Evolutionary conservation across 2,329 filamentous ascomycete genomes (phyloP), one percentile per base, ranked within the genome.

Genomic region (Talaromyces sp.): DNA sequence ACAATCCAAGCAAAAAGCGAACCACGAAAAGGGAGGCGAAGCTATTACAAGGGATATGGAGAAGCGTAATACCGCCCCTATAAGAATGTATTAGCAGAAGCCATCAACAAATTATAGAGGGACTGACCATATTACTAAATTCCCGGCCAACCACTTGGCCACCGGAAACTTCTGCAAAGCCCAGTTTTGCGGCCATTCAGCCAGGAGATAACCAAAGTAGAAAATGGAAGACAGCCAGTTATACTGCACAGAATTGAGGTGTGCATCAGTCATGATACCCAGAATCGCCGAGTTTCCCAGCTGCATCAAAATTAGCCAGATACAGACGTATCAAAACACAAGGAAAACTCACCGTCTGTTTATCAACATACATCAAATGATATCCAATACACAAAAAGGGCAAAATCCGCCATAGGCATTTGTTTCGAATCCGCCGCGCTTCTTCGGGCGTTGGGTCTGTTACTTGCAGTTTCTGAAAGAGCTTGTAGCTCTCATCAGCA

Each of bases 1-100:
- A 78, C 17, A 81, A 74, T 3, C 83, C 83, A 0, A 85, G 75
- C 13, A 85, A 71, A 66, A 85, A 81, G 0, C 83, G 77, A 25
- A 79, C 73, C 0, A 77, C 72, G 44, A 84, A 71, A 0, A 85
- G 75, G 0, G 80, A 78, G 6, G 72, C 78, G 62, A 80, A 84
- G 63, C 71, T 77, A 47, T 75, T 75, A 65, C 80, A 83, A 0
- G 77, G 77, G 0, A 78, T 72, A 36, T 81, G 66, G 0, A 80
- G 70, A 63, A 61, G 59, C 3, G 59, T 61, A 42, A 61, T 61
- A 3, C 59, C 55, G 13, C 59, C 59, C 55, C 55, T 61, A 6
- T 9, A 22, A 3, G 27, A 13, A 11, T 22, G n/a, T 1, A 17
- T 61, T 49, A 53, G 59, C n/a, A 44, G 47, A 15, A 6, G 3